These are phyloP conservation scores for Calocybe cyanea DNA, from an alignment of 768 basidiomycete species.

Conservation along the genomic window DNA sequence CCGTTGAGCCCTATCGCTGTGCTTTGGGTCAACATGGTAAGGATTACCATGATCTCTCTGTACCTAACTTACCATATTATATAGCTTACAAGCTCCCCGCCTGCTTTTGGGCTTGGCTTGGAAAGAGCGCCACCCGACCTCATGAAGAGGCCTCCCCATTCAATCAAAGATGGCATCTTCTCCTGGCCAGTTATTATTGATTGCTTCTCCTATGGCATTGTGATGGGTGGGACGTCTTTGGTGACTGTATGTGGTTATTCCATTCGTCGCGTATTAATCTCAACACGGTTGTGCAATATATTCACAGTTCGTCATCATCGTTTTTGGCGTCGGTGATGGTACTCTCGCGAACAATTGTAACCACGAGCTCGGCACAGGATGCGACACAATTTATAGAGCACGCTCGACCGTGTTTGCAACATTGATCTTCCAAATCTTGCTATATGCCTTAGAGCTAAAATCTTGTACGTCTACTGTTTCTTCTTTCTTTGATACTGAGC, in stretches of 20 bases:
- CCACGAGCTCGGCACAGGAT: constrained; percentile 20
- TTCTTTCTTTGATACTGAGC: background rate
- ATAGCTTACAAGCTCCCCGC: constrained; percentile 42
- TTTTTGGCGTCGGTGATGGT: constrained; percentile 30
- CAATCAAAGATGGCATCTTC: constrained; percentile 32
- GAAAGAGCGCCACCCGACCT: constrained; percentile 47
- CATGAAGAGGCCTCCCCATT: constrained; percentile 44
- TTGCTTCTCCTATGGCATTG: constrained; percentile 31
- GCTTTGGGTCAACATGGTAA: constrained; percentile 51
- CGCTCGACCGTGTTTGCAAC: constrained; percentile 35
- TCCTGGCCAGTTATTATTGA: constrained; percentile 35
- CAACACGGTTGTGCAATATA: background rate
- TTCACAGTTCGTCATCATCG: constrained; percentile 32
- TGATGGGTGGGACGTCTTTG: constrained; percentile 32
- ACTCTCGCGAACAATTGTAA: constrained; percentile 31
- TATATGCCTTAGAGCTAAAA: constrained; percentile 34
- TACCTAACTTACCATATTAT: background rate
- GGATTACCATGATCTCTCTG: constrained; percentile 1
- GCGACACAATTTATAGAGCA: constrained; percentile 29
- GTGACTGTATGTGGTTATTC: constrained; percentile 24
- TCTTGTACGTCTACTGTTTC: constrained; percentile 24
- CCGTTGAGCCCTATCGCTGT: constrained; percentile 51
- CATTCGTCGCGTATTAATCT: background rate
- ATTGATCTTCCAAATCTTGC: constrained; percentile 32
- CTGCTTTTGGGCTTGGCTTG: constrained; percentile 52